Conservation (phyloP, 176 grass and related monocot genomes). For the Cenchrus purpureus region DNA sequence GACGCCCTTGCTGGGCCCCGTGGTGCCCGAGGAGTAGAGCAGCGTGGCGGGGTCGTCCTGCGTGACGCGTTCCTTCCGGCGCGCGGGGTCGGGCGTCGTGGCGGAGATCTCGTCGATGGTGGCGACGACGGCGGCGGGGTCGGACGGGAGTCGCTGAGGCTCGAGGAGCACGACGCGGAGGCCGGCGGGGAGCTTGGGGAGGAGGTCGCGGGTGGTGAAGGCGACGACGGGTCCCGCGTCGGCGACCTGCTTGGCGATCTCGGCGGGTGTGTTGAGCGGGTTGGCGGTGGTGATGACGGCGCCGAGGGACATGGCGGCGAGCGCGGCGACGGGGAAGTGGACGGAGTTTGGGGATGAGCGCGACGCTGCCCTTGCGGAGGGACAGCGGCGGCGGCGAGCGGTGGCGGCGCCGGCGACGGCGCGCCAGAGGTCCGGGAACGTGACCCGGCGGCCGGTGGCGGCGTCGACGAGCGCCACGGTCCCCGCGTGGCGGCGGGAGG, state of each 20-base stretch:
- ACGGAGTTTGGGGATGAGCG: slow-evolving; percentile 85
- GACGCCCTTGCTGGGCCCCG: slow-evolving; percentile 90
- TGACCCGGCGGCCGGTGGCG: slow-evolving; percentile 56
- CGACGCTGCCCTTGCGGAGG: slow-evolving; percentile 69
- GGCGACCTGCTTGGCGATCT: slow-evolving; percentile 87
- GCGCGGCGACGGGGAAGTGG: slow-evolving; percentile 85
- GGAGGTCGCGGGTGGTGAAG: slow-evolving; percentile 76
- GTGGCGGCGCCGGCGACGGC: slow-evolving; percentile 60
- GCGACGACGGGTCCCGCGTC: slow-evolving; percentile 77
- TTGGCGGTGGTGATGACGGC: slow-evolving; percentile 87
- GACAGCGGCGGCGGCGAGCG: slow-evolving; percentile 73
- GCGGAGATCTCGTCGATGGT: slow-evolving; percentile 74
- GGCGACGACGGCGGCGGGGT: slow-evolving; percentile 52
- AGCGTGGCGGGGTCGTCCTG: slow-evolving; percentile 90
- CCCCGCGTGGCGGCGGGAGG: slow-evolving; percentile 77
- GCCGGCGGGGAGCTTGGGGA: slow-evolving; percentile 61
- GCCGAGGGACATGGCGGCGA: slow-evolving; percentile 84
- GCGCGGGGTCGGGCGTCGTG: slow-evolving; percentile 47
- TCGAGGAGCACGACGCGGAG: slow-evolving; percentile 82
- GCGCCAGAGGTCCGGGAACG: slow-evolving; percentile 76
- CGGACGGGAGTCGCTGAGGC: not conserved
- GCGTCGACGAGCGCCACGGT: slow-evolving; percentile 80
- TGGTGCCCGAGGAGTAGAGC: slow-evolving; percentile 96
- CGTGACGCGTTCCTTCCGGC: slow-evolving; percentile 46
- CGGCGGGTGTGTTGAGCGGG: slow-evolving; percentile 76